Base-by-base conservation (phyloP, 352 stramenopile species). In the Phytophthora cryptogea region DNA sequence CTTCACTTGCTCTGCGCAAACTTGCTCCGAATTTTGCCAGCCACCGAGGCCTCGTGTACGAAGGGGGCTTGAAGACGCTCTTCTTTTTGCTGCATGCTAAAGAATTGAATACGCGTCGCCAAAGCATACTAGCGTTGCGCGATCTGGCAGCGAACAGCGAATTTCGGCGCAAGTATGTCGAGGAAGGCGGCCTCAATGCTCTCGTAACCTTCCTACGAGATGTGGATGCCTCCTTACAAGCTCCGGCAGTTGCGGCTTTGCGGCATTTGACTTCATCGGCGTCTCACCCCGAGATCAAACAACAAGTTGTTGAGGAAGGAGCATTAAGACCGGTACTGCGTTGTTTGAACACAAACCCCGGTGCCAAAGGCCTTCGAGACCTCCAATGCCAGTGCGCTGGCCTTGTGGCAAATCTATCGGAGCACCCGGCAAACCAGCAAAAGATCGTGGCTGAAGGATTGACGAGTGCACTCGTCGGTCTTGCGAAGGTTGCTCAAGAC, bases 1-100 rank as follows among this genome's bases (percentile, higher is more conserved):
- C 93, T 2, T 89, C 94, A 4, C 67, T 98, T n/a, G 88, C 85
- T 11, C 90, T 99, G 54, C 90, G 95, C 8, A 99, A 99, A 70
- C 78, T 99, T 8, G 86, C 88, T 9, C 88, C 92, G 5, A 98
- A 98, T 63, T 81, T 94, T 42, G 76, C 78, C 7, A 96, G 92
- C 43, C 96, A 99, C 56, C 63, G 75, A 5, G 74, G 81, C 6
- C 76, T 97, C 49, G 79, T 98, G 31, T 87, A 94, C 40, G 80
- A 90, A 48, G 90, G 92, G 10, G 96, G 89, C 0, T 63, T 98
- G n/a, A 83, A 90, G 70, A 95, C 89, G 42, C 75, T 99, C 2
- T 90, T 98, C 45, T 87, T 94, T 13, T 68, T 99, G 14, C 66
- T 98, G 8, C 87, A 97, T 53, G 80, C 85, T 4, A 89, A 92